Conservation (phyloP, 768 basidiomycete genomes). For the Chalciporus piperatus region DNA sequence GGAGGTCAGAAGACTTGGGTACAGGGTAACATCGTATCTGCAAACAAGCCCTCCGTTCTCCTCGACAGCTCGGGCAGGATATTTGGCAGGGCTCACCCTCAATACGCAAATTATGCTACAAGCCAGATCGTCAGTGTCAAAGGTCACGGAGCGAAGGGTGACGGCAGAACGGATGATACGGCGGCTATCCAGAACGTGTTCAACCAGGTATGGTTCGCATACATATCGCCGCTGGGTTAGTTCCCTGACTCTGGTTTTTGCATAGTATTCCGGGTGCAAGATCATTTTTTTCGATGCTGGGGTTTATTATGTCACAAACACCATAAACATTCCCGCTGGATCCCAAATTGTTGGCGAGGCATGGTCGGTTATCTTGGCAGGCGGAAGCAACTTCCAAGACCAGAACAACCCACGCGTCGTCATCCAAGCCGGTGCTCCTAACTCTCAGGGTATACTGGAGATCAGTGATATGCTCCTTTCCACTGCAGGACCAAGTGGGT, state of each 20-base stretch:
- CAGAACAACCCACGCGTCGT: slow-evolving; percentile 37
- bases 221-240: background rate
- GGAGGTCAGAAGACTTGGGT: slow-evolving; percentile 42
- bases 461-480: slow-evolving; percentile 64
- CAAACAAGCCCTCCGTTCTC: slow-evolving; percentile 52
- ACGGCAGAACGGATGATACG: slow-evolving; percentile 75
- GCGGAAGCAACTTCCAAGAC: slow-evolving; percentile 41
- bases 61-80: slow-evolving; percentile 58
- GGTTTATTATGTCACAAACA: slow-evolving; percentile 44
- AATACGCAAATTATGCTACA: slow-evolving; percentile 58
- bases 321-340: slow-evolving; percentile 47
- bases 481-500: slow-evolving; percentile 46
- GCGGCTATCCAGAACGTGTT: slow-evolving; percentile 59
- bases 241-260: background rate
- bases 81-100: slow-evolving; percentile 61
- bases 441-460: slow-evolving; percentile 53
- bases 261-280: slow-evolving; percentile 65
- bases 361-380: slow-evolving; percentile 47
- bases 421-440: slow-evolving; percentile 41
- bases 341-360: slow-evolving; percentile 48
- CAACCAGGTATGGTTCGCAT: slow-evolving; percentile 37
- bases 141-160: slow-evolving; percentile 66
- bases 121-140: slow-evolving; percentile 69
- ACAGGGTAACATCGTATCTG: slow-evolving; percentile 44
- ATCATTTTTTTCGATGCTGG: slow-evolving; percentile 81